Evolutionary conservation across 768 basidiomycete genomes (phyloP), one percentile per base, ranked within the genome.

Genomic region (Lactarius evosmus): DNA sequence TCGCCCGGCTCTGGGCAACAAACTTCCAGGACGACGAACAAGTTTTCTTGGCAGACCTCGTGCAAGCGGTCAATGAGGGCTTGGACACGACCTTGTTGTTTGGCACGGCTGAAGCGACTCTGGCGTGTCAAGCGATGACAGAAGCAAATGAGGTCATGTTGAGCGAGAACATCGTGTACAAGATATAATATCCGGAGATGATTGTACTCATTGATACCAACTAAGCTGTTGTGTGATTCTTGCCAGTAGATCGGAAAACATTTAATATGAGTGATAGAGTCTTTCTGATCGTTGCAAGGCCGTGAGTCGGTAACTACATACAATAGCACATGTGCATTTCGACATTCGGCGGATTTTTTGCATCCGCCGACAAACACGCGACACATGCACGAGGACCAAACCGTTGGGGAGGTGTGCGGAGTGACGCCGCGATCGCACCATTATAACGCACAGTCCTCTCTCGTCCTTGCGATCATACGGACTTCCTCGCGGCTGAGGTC

Each of bases 81-180:
- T 74, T 97, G 60, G 70, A 82, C 9, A 83, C 84, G 3, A 83
- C 82, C 52, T 79, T 80, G 19, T 77, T 95, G 41, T 98, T 93
- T 74, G 89, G 91, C 3, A 88, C 86, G 0, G 79, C 81, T 14
- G 96, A 98, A 74, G 96, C 91, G 1, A 85, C 84, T 6, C 78
- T 80, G 59, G 85, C 87, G 27, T 87, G 88, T 62, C 79, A 84
- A 67, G 74, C 79, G 38, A 97, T 98, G 95, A 81, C 83, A 30
- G 86, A 88, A 19, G 79, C 78, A 14, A 87, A 92, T 59, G 89
- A 95, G 74, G 78, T 98, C 66, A 93, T 97, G 91, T 80, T 93
- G 70, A 89, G 88, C 67, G 92, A 91, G 34, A 90, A 88, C 34
- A 85, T 92, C 61, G 83, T 95, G 58, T 95, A 95, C 78, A 93